phyloP scores from a whole-genome alignment of 306 rosid species.

The Oxytropis ochrocephala region DNA sequence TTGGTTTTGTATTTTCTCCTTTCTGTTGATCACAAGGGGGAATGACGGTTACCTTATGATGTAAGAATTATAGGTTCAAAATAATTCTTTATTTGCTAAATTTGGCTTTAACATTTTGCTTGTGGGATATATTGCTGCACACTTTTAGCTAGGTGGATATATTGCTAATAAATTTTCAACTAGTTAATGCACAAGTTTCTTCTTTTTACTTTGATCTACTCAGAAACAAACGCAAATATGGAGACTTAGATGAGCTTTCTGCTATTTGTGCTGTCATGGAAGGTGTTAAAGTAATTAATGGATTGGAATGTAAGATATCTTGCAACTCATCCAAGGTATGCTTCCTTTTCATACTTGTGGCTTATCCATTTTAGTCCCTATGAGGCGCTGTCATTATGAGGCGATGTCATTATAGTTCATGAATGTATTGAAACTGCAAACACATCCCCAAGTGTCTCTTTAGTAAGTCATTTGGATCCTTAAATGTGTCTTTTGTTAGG shows the following conservation, averaged over 20 bases:
- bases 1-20: background rate
- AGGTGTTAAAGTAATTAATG: constrained; percentile 64
- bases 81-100: background rate
- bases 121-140: constrained; percentile 7
- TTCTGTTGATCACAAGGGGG: background rate
- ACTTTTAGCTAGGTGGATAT: constrained; percentile 6
- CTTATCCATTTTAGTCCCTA: background rate
- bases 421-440: no score
- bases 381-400: no score
- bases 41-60: background rate
- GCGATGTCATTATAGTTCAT: no score
- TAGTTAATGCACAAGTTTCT: constrained; percentile 12
- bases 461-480: no score
- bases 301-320: constrained; percentile 95
- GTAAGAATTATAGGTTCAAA: background rate
- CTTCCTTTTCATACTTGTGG: background rate
- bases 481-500: no score
- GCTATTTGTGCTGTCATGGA: constrained; percentile 62
- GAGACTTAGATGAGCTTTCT: constrained; percentile 57
- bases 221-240: constrained; percentile 67
- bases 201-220: constrained; percentile 6
- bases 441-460: no score
- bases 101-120: background rate
- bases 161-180: constrained; percentile 3
- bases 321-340: constrained; percentile 91